Evolutionary conservation across 805 yeast genomes (phyloP).

Genomic region (Schizosaccharomyces japonicus): DNA sequence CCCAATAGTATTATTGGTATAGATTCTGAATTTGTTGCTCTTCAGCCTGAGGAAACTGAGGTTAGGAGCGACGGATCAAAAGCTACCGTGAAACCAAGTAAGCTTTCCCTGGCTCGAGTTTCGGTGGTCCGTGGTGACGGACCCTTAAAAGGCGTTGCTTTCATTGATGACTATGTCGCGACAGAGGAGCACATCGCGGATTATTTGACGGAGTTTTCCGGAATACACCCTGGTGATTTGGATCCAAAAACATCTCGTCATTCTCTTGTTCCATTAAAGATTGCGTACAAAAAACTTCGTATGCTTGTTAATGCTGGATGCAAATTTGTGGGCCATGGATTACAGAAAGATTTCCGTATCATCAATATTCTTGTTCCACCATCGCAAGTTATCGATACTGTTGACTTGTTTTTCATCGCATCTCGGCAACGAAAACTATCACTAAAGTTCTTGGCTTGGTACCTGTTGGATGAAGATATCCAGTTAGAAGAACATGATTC

Average conservation of each 20-base stretch:
- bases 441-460: conserved; percentile 66
- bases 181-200: conserved; percentile 42
- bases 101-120: conserved; percentile 61
- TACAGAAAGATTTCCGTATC: conserved; percentile 73
- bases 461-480: conserved; percentile 45
- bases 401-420: conserved; percentile 49
- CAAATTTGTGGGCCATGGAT: conserved; percentile 84
- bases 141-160: conserved; percentile 42
- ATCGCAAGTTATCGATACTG: conserved; percentile 72
- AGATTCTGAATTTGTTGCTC: conserved; percentile 85
- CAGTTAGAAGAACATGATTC: conserved; percentile 93
- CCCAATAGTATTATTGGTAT: conserved; percentile 43
- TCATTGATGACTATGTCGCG: conserved; percentile 78
- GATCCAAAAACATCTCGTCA: conserved; percentile 42
- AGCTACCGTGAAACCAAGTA: conserved; percentile 47
- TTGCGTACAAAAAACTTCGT: conserved; percentile 80
- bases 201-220: conserved; percentile 73
- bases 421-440: conserved; percentile 28
- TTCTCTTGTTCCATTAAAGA: conserved; percentile 42
- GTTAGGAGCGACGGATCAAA: conserved; percentile 49
- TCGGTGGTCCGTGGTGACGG: conserved; percentile 56
- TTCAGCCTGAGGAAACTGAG: conserved; percentile 59
- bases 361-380: conserved; percentile 77
- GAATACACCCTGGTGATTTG: conserved; percentile 81
- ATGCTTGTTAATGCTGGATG: conserved; percentile 68